Percentiles rank a stretch among this genome's conserved stretches.
Conservation (phyloP, 2,329 filamentous ascomycete species). For the Fusarium tjaetaba region DNA sequence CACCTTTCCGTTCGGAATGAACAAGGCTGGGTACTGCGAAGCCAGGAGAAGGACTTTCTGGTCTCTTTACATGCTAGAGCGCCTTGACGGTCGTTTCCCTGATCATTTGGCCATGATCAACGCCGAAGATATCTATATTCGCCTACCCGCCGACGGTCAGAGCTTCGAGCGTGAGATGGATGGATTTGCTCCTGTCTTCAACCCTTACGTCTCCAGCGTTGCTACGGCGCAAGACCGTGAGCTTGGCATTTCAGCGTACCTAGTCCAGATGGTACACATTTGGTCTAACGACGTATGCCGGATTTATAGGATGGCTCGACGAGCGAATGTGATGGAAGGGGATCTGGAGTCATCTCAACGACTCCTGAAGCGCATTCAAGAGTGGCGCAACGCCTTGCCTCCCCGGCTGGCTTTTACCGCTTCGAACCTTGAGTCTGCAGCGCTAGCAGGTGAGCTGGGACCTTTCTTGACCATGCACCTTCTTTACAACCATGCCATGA, state of each 20-base stretch:
- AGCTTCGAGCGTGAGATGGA: slow-evolving; percentile 70
- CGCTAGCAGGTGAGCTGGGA: slow-evolving; percentile 63
- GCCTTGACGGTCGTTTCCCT: slow-evolving; percentile 69
- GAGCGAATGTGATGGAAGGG: slow-evolving; percentile 40
- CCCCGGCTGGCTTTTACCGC: slow-evolving; percentile 62
- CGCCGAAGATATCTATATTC: slow-evolving; percentile 72
- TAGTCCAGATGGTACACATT: slow-evolving; percentile 70
- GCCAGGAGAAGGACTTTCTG: slow-evolving; percentile 77
- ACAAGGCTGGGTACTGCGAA: slow-evolving; percentile 68
- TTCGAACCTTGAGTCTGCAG: slow-evolving; percentile 66
- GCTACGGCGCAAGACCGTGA: slow-evolving; percentile 39
- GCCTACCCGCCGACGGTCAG: slow-evolving; percentile 69
- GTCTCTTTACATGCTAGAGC: slow-evolving; percentile 76
- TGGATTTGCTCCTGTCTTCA: slow-evolving; percentile 68
- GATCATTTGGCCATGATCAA: slow-evolving; percentile 65
- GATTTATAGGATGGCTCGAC: slow-evolving; percentile 56
- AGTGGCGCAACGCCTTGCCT: slow-evolving; percentile 69
- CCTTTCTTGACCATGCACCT: slow-evolving; percentile 72
- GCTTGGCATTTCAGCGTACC: slow-evolving; percentile 65
- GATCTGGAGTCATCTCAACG: slow-evolving; percentile 53
- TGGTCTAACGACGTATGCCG: slow-evolving; percentile 72
- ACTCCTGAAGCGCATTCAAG: slow-evolving; percentile 61
- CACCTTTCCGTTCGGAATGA: slow-evolving; percentile 67
- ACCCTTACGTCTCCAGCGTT: slow-evolving; percentile 53
- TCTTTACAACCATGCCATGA: slow-evolving; percentile 70